Evolutionary conservation across 192 early-diverging fungal genomes (phyloP).

Genomic region (Coemansia sp.): DNA sequence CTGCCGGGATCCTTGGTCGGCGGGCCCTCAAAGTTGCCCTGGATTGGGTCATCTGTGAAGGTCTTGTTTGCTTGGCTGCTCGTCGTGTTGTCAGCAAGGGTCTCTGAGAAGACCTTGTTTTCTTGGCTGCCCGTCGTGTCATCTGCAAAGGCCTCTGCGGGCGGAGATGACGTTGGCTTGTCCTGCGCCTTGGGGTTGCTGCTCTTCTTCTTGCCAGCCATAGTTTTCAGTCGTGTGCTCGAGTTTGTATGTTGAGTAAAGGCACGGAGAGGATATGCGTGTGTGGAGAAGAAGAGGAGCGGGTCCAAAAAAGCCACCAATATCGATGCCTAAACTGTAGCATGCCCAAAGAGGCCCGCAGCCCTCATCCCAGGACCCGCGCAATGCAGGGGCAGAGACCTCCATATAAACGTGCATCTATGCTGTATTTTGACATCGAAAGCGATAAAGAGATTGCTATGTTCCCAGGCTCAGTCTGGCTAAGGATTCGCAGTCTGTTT

Average conservation of each 20-base stretch:
- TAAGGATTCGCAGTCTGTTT: too few species aligned
- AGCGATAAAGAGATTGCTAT: not conserved
- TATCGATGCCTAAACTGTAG: not conserved
- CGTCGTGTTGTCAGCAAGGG: too few species aligned
- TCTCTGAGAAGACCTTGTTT: not conserved
- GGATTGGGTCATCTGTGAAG: not conserved
- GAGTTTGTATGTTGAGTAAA: not conserved
- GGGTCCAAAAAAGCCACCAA: not conserved
- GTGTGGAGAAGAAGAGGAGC: not conserved
- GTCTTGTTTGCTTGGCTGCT: not conserved
- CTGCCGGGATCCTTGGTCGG: conserved; percentile 15
- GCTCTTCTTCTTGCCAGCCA: conserved; percentile 35
- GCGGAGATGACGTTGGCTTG: not conserved
- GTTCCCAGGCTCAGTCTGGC: too few species aligned
- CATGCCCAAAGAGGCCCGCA: not conserved
- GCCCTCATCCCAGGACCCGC: not conserved
- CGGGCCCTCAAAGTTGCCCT: conserved; percentile 9
- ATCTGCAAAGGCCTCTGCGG: too few species aligned
- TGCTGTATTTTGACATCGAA: not conserved
- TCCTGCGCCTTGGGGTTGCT: conserved; percentile 13
- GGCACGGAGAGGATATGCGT: not conserved
- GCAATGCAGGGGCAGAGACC: not conserved
- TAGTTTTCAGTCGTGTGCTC: too few species aligned
- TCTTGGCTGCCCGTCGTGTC: not conserved
- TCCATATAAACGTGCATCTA: not conserved